These are phyloP conservation scores for Xylaria sp. DNA, from an alignment of 2,329 filamentous ascomycete genomes.

Conservation along the genomic window DNA sequence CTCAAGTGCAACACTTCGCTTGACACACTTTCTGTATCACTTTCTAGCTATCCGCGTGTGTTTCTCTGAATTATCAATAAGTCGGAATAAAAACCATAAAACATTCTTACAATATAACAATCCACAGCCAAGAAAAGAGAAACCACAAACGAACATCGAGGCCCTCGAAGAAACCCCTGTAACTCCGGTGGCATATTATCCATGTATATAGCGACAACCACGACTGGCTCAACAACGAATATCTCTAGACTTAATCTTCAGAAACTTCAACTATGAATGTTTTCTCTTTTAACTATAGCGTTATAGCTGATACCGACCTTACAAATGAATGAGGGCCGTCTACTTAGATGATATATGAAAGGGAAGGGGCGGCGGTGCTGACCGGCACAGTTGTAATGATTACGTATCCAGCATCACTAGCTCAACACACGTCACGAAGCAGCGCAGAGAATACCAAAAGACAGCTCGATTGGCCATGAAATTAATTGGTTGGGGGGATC, in stretches of 20 bases:
- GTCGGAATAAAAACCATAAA: too few species aligned
- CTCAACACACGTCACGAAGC: neutral
- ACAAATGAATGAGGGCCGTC: neutral
- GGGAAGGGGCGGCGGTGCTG: neutral
- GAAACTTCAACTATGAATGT: neutral
- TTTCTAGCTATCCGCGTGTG: too few species aligned
- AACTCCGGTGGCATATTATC: too few species aligned
- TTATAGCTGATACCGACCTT: neutral
- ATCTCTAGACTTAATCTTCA: neutral
- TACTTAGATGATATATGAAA: neutral
- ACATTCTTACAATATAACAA: too few species aligned
- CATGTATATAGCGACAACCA: too few species aligned
- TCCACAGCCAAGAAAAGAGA: too few species aligned
- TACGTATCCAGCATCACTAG: neutral
- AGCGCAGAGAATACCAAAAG: neutral
- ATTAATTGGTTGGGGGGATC: slow-evolving; percentile 25
- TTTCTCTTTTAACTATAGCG: neutral
- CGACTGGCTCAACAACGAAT: too few species aligned
- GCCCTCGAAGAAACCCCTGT: too few species aligned
- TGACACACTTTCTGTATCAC: too few species aligned
- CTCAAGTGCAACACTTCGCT: neutral
- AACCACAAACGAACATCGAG: too few species aligned
- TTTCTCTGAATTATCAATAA: too few species aligned
- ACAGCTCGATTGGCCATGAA: slow-evolving; percentile 16
- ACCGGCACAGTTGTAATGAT: neutral